phyloP scores from a whole-genome alignment of 345 rosid species.

The Rhodamnia rubescens region DNA sequence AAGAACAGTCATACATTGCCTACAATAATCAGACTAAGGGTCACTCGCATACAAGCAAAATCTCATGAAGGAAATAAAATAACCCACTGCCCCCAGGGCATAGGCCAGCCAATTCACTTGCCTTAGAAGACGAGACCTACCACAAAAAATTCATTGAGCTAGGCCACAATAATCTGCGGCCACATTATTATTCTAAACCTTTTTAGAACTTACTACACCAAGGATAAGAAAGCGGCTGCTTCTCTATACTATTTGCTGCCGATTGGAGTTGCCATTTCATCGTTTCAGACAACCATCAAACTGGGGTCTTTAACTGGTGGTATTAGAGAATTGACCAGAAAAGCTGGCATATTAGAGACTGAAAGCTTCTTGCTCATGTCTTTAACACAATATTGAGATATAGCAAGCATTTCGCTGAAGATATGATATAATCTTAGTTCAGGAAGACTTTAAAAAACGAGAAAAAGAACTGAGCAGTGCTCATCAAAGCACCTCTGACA shows the following conservation, averaged over 20 bases:
- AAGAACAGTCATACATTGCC: neutral
- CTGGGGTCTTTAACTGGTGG: neutral
- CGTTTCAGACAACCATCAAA: neutral
- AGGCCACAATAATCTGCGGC: neutral
- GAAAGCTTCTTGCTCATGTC: neutral
- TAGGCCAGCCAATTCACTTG: neutral
- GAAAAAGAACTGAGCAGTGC: neutral
- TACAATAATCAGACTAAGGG: neutral
- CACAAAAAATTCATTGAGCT: neutral
- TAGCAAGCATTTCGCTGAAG: neutral
- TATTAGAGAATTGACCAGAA: neutral
- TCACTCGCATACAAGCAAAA: neutral
- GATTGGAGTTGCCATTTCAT: neutral
- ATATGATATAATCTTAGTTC: neutral
- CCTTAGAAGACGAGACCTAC: neutral
- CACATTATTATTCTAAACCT: neutral
- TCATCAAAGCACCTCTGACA: neutral
- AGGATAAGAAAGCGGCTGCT: neutral
- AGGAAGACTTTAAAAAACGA: neutral
- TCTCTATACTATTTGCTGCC: neutral
- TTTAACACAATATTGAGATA: neutral
- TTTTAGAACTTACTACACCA: neutral
- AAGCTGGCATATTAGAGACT: neutral
- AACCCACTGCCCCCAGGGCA: neutral
- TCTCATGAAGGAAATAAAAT: neutral